Conservation (phyloP, 768 basidiomycete genomes). For the Boletus speciosus region DNA sequence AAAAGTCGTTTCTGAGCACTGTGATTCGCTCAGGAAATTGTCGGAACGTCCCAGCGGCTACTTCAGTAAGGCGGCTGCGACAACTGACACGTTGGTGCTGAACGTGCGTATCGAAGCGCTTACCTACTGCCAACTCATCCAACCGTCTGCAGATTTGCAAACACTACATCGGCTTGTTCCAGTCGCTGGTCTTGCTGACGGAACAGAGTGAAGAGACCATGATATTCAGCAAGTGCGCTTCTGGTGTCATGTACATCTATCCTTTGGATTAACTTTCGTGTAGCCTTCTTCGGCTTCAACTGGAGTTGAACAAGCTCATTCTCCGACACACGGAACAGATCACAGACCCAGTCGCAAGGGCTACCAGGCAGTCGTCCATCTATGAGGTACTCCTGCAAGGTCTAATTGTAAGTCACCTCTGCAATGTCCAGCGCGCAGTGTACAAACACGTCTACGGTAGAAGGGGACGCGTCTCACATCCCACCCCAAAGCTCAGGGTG, state of each 20-base stretch:
- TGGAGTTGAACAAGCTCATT: constrained; percentile 78
- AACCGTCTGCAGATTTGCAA: constrained; percentile 52
- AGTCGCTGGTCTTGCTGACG: constrained; percentile 75
- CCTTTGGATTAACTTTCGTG: background rate
- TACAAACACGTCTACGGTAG: constrained; percentile 32
- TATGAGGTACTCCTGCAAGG: constrained; percentile 77
- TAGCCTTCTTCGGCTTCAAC: constrained; percentile 81
- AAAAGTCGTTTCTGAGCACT: constrained; percentile 79
- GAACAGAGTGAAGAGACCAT: constrained; percentile 88
- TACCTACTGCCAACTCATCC: background rate
- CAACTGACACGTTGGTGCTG: constrained; percentile 67
- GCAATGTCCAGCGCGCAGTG: background rate
- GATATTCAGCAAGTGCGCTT: constrained; percentile 87
- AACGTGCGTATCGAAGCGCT: constrained; percentile 40
- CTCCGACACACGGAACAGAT: constrained; percentile 67
- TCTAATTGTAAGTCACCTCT: constrained; percentile 55
- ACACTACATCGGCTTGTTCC: constrained; percentile 79
- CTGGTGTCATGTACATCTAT: background rate
- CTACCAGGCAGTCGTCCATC: constrained; percentile 65
- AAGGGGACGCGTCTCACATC: constrained; percentile 65
- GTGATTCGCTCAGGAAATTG: constrained; percentile 77
- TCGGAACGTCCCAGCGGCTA: constrained; percentile 69
- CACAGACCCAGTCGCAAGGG: constrained; percentile 55
- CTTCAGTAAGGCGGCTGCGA: constrained; percentile 55
- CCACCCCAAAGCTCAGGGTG: constrained; percentile 83